Base-by-base conservation (phyloP, 1,284 basidiomycete genomes). In the Ustilago cynodontis region DNA sequence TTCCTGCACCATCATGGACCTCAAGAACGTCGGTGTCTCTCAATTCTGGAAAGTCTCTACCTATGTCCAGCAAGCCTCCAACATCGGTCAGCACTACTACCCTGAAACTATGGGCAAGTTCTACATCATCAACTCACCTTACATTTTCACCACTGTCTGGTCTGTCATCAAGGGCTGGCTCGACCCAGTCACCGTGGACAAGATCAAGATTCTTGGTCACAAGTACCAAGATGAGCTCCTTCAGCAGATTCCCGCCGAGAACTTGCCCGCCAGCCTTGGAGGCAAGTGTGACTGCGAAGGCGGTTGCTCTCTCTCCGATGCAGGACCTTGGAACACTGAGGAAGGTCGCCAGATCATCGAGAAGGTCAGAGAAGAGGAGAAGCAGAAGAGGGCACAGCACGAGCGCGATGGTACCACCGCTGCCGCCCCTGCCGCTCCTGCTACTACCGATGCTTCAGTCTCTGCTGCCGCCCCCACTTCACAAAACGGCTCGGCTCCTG, bases 1-100 rank as follows among this genome's bases (percentile, higher is more conserved):
- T n/a, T 94, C 91, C 65, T 98, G 95, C 90, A 98, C 96, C 67
- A 96, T 99, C 88, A 91, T 99, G 87, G 96, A 99, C 87, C 90
- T 99, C 71, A 87, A 91, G 68, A 90, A 90, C 85, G 94, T 97
- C 62, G 91, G 92, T 29, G 86, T 98, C 77, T 88, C 90, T 71
- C 91, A 91, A 85, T 99, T 98, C 87, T 95, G 92, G 88, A 91
- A 91, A 85, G 95, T 85, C 2, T 95, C 94, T 87, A 92, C 93
- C 87, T 98, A 96, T 88, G 92, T 99, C 51, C 90, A 89, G 76
- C 88, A 91, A 41, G 93, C 95, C 0, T 89, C 92, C 3, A 87
- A 88, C 50, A 93, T 98, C 86, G 93, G 94, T 8, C 95, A 98
- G 88, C 91, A 96, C 88, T 90, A 93, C 82, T 97, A 88, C 59